A percentile compares a stretch with the other conserved stretches of the same genome.
Conservation (phyloP, 306 rosid genomes). For the Prunus salicina region DNA sequence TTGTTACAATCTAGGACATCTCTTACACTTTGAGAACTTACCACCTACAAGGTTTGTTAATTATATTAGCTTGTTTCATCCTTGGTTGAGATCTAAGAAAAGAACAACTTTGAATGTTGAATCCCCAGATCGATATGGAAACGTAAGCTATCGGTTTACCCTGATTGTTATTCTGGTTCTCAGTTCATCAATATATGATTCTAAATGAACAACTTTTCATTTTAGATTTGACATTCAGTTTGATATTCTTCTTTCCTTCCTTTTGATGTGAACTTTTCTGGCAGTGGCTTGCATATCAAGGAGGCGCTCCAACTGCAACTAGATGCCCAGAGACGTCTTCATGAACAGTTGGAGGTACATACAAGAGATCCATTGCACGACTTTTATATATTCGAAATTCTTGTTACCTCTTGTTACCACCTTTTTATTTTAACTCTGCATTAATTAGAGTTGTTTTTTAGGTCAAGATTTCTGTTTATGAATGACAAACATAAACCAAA, state of each 20-base stretch:
- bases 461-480: no score
- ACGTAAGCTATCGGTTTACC: slow-evolving; percentile 38
- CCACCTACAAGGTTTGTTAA: no score
- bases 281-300: slow-evolving; percentile 71
- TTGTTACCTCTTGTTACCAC: no score
- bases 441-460: no score
- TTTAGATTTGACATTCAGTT: not conserved
- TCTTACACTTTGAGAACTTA: no score
- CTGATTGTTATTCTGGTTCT: not conserved
- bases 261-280: not conserved
- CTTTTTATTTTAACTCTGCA: no score
- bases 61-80: no score
- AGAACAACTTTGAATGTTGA: slow-evolving; percentile 31
- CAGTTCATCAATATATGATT: not conserved
- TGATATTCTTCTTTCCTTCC: not conserved
- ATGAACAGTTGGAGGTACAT: slow-evolving; percentile 83
- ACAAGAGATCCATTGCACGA: not conserved
- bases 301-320: slow-evolving; percentile 89
- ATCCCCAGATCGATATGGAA: slow-evolving; percentile 51
- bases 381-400: not conserved
- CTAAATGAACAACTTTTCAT: not conserved
- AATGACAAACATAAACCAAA: no score
- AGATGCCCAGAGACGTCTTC: slow-evolving; percentile 84
- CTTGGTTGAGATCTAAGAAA: slow-evolving; percentile 31
- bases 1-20: no score